Evolutionary conservation across 2,329 filamentous ascomycete species (phyloP).

Genomic region (Pseudogymnoascus sp.): DNA sequence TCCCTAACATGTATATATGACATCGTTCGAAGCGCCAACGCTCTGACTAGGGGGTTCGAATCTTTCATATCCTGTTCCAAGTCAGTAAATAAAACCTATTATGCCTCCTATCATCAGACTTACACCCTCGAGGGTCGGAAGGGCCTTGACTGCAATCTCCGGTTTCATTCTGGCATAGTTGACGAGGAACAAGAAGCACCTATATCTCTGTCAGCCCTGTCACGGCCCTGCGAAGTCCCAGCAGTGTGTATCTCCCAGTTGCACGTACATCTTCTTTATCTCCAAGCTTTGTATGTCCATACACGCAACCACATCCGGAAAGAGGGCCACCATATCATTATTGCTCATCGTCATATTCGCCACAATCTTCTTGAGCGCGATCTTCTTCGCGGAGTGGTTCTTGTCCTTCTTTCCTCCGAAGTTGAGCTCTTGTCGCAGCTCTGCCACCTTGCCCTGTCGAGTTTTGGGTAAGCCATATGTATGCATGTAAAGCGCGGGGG

Average conservation of each 20-base stretch:
- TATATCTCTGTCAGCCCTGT: conserved; percentile 34
- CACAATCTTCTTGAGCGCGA: conserved; percentile 97
- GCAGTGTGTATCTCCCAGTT: not conserved
- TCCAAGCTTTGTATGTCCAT: conserved; percentile 93
- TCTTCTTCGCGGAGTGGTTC: conserved; percentile 91
- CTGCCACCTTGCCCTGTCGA: conserved; percentile 92
- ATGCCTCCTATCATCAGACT: conserved; percentile 21
- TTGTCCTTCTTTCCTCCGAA: conserved; percentile 97
- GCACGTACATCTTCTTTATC: conserved; percentile 94
- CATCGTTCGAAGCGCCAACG: conserved; percentile 86
- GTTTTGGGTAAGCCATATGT: conserved; percentile 26
- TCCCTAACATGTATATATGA: conserved; percentile 96
- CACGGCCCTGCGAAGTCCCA: not conserved
- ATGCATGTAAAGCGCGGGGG: conserved; percentile 22
- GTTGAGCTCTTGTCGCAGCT: conserved; percentile 89
- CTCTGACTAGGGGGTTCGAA: conserved; percentile 82
- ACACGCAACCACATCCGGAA: conserved; percentile 89
- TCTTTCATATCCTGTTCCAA: conserved; percentile 77
- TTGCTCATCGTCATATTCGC: conserved; percentile 99
- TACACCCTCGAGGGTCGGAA: conserved; percentile 78
- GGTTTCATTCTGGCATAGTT: conserved; percentile 95
- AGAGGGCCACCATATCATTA: conserved; percentile 97
- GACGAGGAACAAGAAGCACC: conserved; percentile 95
- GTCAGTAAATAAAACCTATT: conserved; percentile 4
- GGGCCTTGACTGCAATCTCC: conserved; percentile 85